Base-by-base conservation (phyloP, 768 basidiomycete species). In the Russula compacta region DNA sequence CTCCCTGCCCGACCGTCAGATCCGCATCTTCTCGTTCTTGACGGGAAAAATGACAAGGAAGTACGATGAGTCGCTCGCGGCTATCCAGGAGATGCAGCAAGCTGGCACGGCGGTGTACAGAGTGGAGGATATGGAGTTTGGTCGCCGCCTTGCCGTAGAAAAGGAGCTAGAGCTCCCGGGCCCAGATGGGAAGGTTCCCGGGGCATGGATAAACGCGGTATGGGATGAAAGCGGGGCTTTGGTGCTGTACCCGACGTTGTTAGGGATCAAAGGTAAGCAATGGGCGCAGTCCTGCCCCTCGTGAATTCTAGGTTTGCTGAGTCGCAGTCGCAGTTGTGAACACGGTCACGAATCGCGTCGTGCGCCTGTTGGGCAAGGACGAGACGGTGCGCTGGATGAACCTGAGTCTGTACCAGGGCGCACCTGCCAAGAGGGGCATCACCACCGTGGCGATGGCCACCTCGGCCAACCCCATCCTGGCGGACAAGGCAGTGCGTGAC, bases 181-280 rank as follows among this genome's bases (percentile, higher is more conserved):
- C 12, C 83, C 84, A 4, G 89, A 90, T 69, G 86, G 86, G 33
- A 78, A 76, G 55, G 76, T 82, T 59, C 87, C 84, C 56, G 89
- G 85, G 24, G 82, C 84, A 67, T 93, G 89, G 79, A 89, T 84
- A 32, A 95, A 91, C 70, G 90, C 85, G 1, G 81, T 93, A n/a
- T 99, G 95, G 95, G 97, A 99, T 69, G 97, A 99, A 73, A 94
- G 89, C 64, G 95, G 95, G 5, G 87, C 92, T 15, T 97, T 99
- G 70, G 77, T 98, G 19, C 72, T 99, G 36, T 99, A 98, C 69
- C 92, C 95, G 17, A 92, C 94, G 0, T 74, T 99, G 64, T 77
- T 98, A 47, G 97, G 97, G 2, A 87, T 99, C 67, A 99, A 99
- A 80, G 90, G 95, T 95, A 57, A 29, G 43, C 48, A 11, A n/a